These are phyloP conservation scores for Arabis alpina DNA, from an alignment of 345 rosid species.

Conservation along the genomic window DNA sequence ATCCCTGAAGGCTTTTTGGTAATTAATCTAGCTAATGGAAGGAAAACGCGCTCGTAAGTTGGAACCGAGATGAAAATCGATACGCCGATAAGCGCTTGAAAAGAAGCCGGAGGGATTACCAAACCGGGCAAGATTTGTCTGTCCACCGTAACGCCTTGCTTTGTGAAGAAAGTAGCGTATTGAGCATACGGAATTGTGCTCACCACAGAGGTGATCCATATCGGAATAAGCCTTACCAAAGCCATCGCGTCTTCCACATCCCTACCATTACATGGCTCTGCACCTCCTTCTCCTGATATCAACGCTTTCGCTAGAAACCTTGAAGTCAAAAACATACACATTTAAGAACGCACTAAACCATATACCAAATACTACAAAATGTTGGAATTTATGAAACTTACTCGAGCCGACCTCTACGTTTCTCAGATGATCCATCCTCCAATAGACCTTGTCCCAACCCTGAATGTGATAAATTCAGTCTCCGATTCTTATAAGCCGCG, in stretches of 20 bases:
- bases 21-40: conserved; percentile 61
- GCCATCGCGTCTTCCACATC: conserved; percentile 88
- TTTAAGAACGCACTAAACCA: neutral
- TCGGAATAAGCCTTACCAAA: conserved; percentile 67
- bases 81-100: conserved; percentile 65
- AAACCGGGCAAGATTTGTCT: conserved; percentile 59
- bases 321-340: no score
- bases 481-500: conserved; percentile 36
- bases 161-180: conserved; percentile 74
- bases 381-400: neutral
- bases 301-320: conserved; percentile 59
- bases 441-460: neutral
- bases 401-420: conserved; percentile 23
- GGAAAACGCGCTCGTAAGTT: conserved; percentile 64
- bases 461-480: neutral
- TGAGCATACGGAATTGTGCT: conserved; percentile 64
- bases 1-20: conserved; percentile 69
- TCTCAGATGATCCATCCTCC: conserved; percentile 18
- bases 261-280: conserved; percentile 56
- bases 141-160: conserved; percentile 78
- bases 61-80: conserved; percentile 66
- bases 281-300: conserved; percentile 41
- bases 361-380: neutral
- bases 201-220: conserved; percentile 77
- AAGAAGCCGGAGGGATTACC: conserved; percentile 70